Percentiles rank a stretch among this genome's conserved stretches.
Conservation (phyloP, 2,329 filamentous ascomycete genomes). For the Tolypocladium pustulatum region DNA sequence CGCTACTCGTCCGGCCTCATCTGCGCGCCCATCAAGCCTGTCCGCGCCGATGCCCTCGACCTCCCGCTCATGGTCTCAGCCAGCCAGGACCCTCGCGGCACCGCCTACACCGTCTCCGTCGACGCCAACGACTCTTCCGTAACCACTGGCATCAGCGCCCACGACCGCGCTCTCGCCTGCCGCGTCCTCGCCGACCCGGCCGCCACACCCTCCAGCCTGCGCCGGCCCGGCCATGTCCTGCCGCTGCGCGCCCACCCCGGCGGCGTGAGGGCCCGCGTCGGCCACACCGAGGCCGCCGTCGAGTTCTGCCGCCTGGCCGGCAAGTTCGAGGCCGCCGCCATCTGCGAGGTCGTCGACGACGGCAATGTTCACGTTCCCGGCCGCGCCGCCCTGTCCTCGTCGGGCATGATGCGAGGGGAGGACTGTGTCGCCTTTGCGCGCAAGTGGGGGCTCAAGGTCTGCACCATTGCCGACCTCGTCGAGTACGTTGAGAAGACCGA, state of each 20-base stretch:
- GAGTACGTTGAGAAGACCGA: constrained; percentile 68
- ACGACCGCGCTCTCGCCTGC: constrained; percentile 77
- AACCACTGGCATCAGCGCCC: constrained; percentile 82
- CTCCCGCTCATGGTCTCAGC: constrained; percentile 80
- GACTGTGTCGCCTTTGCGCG: constrained; percentile 80
- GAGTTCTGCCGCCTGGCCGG: constrained; percentile 84
- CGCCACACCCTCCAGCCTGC: constrained; percentile 50
- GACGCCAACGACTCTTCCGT: constrained; percentile 65
- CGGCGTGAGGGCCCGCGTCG: constrained; percentile 67
- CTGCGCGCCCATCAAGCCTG: constrained; percentile 70
- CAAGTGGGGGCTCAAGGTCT: constrained; percentile 82
- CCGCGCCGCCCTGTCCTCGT: constrained; percentile 50
- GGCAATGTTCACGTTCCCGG: constrained; percentile 58
- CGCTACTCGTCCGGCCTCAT: constrained; percentile 84
- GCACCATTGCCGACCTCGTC: constrained; percentile 88
- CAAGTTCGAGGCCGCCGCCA: constrained; percentile 66
- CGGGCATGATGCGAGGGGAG: constrained; percentile 89
- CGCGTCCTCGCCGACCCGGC: constrained; percentile 60
- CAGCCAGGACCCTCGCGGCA: constrained; percentile 74
- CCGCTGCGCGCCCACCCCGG: constrained; percentile 71
- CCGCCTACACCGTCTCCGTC: constrained; percentile 86
- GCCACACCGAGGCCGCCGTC: constrained; percentile 88
- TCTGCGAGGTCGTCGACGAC: constrained; percentile 86
- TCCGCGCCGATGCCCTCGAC: constrained; percentile 57
- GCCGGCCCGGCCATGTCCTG: constrained; percentile 82